These are phyloP conservation scores for Mariannaea elegans DNA, from an alignment of 2,329 filamentous ascomycete species.

Conservation along the genomic window DNA sequence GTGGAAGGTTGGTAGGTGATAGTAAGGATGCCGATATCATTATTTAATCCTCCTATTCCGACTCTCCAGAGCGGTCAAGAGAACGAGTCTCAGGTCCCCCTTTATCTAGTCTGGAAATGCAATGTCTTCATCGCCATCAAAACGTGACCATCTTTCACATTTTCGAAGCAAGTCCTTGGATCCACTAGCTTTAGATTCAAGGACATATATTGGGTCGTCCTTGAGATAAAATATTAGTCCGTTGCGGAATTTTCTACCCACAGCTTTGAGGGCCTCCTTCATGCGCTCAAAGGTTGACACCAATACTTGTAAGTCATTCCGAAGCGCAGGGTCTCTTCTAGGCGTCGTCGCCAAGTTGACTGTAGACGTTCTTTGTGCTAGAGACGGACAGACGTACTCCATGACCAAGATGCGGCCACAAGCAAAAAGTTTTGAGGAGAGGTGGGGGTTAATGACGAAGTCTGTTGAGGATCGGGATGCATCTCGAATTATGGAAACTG, in stretches of 20 bases:
- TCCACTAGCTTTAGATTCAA: conserved; percentile 24
- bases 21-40: conserved; percentile 19
- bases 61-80: neutral
- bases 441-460: conserved; percentile 30
- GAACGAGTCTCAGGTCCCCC: neutral
- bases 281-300: conserved; percentile 23
- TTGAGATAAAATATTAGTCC: conserved; percentile 32
- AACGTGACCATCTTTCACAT: conserved; percentile 31
- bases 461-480: conserved; percentile 23
- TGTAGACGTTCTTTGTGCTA: neutral
- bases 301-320: conserved; percentile 34
- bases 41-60: neutral
- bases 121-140: conserved; percentile 1
- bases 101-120: neutral
- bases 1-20: conserved; percentile 37
- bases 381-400: conserved; percentile 31
- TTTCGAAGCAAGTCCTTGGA: conserved; percentile 25
- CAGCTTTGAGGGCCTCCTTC: conserved; percentile 20
- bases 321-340: conserved; percentile 23
- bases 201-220: conserved; percentile 19
- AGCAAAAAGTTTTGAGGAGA: conserved; percentile 28
- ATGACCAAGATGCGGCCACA: conserved; percentile 28
- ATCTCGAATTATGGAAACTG: conserved; percentile 29
- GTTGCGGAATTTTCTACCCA: conserved; percentile 34
- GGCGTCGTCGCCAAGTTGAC: neutral